Evolutionary conservation across 106 monocot genomes (phyloP), one percentile per base, ranked within the genome.

Genomic region (Dendrobium huoshanense): DNA sequence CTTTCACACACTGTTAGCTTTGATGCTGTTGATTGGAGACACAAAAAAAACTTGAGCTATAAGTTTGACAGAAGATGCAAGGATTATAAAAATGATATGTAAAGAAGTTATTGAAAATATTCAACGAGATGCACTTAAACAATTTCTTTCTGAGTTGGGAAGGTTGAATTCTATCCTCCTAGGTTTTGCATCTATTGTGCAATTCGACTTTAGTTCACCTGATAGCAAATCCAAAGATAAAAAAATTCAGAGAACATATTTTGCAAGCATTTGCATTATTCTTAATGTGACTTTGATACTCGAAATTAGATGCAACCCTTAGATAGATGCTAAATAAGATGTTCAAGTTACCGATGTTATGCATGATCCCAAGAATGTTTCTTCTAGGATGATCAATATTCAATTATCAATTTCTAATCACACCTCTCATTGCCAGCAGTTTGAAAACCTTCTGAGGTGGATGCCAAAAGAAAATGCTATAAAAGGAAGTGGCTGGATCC

Each of bases 301-400:
- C 73, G 73, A 96, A 94, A 90, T 96, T 17, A 88, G 89, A 82
- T 86, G 86, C 77, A 89, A 87, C 55, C 79, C 90, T 44, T 72
- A 59, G 68, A 89, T 80, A 44, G 79, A 83, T 67, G 19, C 64
- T 19, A 79, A 9, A 51, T n/a, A 17, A 51, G 77, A 82, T 58
- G 40, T 18, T 45, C 84, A 84, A 55, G 72, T 58, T 22, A 81
- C 77, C 47, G 40, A 49, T 75, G 55, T 59, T 70, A 70, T 79
- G 42, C 70, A 80, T 49, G 54, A 25, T 45, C 55, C 77, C 72
- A 81, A 78, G 48, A 76, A 78, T 78, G 83, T 77, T 75, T 76
- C 37, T 37, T 37, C 2, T 37, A 37, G 2, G 37, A 37, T 37
- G 37, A 37, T 37, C 37, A 37, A 37, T 22, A 81, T 70, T 27